Conservation (phyloP, 345 rosid species). For the Rhodamnia rubescens region DNA sequence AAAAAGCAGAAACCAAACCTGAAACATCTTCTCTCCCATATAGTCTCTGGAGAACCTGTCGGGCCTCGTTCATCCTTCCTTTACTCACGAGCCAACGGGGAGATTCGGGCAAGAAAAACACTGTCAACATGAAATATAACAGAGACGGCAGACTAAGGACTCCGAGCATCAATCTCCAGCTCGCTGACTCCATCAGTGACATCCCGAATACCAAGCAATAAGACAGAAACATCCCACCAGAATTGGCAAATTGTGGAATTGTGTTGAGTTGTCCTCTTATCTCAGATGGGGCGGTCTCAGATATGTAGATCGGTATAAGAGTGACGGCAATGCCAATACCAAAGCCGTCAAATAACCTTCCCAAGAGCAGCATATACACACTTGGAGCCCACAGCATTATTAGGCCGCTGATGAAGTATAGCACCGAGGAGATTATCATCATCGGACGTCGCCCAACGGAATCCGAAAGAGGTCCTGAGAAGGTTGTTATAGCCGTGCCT, state of each 20-base stretch:
- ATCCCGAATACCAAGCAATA: slow-evolving; percentile 27
- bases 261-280: slow-evolving; percentile 31
- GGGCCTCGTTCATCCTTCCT: slow-evolving; percentile 25
- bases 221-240: slow-evolving; percentile 29
- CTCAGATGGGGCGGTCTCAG: slow-evolving; percentile 34
- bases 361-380: slow-evolving; percentile 25
- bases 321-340: slow-evolving; percentile 27
- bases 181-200: slow-evolving; percentile 23
- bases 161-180: slow-evolving; percentile 36
- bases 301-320: slow-evolving; percentile 22
- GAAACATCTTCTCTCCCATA: slow-evolving; percentile 29
- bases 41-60: slow-evolving; percentile 21
- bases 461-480: slow-evolving; percentile 24
- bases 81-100: slow-evolving; percentile 38
- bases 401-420: slow-evolving; percentile 15
- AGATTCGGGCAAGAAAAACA: slow-evolving; percentile 26
- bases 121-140: slow-evolving; percentile 6
- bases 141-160: slow-evolving; percentile 22
- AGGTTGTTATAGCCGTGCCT: slow-evolving; percentile 18
- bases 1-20: slow-evolving; percentile 3
- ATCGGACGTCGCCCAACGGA: slow-evolving; percentile 22
- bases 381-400: slow-evolving; percentile 30
- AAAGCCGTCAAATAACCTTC: slow-evolving; percentile 19
- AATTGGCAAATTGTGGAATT: slow-evolving; percentile 23
- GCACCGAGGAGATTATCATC: slow-evolving; percentile 18